Conservation (phyloP, 768 basidiomycete genomes). For the Sarcodon aspratus region DNA sequence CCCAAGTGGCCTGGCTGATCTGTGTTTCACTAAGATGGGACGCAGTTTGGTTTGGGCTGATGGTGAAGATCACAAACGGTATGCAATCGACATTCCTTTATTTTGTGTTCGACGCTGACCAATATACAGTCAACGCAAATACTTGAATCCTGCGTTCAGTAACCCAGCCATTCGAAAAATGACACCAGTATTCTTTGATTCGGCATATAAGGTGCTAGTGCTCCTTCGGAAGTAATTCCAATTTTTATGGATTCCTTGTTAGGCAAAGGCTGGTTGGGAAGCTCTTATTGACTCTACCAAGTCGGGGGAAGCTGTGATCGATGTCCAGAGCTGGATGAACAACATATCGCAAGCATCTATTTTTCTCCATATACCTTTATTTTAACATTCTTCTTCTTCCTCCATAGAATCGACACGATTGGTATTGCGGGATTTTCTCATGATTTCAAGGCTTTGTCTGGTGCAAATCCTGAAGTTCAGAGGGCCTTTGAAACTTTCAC, state of each 20-base stretch:
- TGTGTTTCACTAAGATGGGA: constrained; percentile 16
- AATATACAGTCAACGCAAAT: constrained; percentile 31
- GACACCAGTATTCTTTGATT: constrained; percentile 37
- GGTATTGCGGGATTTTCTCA: constrained; percentile 52
- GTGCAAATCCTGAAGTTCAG: constrained; percentile 28
- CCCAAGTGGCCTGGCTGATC: neutral
- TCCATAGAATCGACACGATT: constrained; percentile 38
- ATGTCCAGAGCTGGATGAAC: constrained; percentile 44
- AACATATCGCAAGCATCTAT: constrained; percentile 27
- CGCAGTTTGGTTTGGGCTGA: constrained; percentile 26
- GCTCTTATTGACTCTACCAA: constrained; percentile 11
- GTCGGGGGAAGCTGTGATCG: constrained; percentile 21
- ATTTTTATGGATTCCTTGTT: too few species aligned
- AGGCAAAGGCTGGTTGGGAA: constrained; percentile 27
- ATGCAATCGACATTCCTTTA: constrained; percentile 3
- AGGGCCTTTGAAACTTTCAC: constrained; percentile 12
- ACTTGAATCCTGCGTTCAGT: constrained; percentile 40
- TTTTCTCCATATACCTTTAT: constrained; percentile 9
- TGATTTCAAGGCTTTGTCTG: constrained; percentile 41
- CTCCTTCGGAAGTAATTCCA: neutral
- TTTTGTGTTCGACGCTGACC: too few species aligned
- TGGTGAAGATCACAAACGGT: constrained; percentile 34
- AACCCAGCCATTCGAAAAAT: constrained; percentile 36
- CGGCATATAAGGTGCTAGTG: constrained; percentile 32
- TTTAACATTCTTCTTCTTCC: neutral